Evolutionary conservation across 2,329 filamentous ascomycete genomes (phyloP), one percentile per base, ranked within the genome.

Genomic region (Chaetomium sp.): DNA sequence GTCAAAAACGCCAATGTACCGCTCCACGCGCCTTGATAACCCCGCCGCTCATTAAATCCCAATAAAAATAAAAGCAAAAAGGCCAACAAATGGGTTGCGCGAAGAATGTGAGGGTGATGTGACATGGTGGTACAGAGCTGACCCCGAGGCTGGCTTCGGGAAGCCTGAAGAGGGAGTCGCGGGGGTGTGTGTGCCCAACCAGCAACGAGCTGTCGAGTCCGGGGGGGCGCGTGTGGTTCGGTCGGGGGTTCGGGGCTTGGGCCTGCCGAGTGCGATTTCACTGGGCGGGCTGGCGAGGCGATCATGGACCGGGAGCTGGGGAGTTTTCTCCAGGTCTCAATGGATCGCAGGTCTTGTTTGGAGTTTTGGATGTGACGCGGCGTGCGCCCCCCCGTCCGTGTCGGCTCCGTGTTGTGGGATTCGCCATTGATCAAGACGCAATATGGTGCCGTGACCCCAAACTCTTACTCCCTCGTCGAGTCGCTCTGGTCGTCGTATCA

Each of bases 121-220:
- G 45, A 47, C 45, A 47, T 47, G 45, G 45, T 47, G 45, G 45
- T 47, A 47, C 45, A 47, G 45, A 47, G n/a, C 21, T 19, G 38
- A n/a, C 27, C n/a, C n/a, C 27, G 27, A 29, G 27, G 27, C 27
- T n/a, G 38, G 38, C 38, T 42, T 42, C 38, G 38, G 13, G 38
- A n/a, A 47, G 45, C 45, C 45, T 23, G 9, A 47, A 23, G 45
- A 47, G 42, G 42, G 9, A 42, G n/a, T 42, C 16, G 38, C 38
- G 38, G 45, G 45, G 45, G 45, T 47, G 19, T 19, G 42, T 7
- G 10, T 35, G 38, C 19, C 38, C 38, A 45, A 45, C 33, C 8
- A 35, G 33, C 13, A 13, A 8, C 27, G 6, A 29, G 27, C 27
- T 29, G 33, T 12, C 10, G 10, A 35, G 33, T 35, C 10, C 29